Percentiles rank a stretch among this genome's conserved stretches.
These are phyloP conservation scores for Elaeagnus macrophylla DNA, from an alignment of 306 rosid species.

Conservation along the genomic window DNA sequence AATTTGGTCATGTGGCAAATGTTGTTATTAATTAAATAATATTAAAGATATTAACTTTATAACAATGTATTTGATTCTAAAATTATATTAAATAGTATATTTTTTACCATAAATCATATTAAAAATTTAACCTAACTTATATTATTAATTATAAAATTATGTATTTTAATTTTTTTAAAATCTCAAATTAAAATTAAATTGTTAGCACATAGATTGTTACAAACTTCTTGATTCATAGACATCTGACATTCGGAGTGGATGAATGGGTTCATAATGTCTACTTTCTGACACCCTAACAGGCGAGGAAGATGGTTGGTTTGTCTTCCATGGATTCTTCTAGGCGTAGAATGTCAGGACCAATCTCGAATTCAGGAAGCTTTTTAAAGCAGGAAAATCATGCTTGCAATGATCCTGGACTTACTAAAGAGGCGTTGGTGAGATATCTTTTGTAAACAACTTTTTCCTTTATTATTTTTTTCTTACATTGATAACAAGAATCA, in stretches of 20 bases:
- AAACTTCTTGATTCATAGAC: slow-evolving; percentile 8
- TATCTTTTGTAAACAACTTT: not conserved
- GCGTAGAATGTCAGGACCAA: slow-evolving; percentile 61
- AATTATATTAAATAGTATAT: too few species aligned
- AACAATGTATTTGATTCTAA: too few species aligned
- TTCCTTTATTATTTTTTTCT: too few species aligned
- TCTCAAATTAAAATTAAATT: not conserved
- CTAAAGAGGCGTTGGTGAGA: slow-evolving; percentile 37
- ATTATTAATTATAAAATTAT: too few species aligned
- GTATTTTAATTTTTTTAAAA: too few species aligned
- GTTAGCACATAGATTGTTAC: not conserved
- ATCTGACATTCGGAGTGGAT: not conserved
- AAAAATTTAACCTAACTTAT: too few species aligned
- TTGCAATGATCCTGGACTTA: slow-evolving; percentile 25
- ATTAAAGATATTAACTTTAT: too few species aligned
- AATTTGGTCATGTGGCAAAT: too few species aligned
- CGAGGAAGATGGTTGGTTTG: slow-evolving; percentile 68
- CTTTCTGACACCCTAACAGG: slow-evolving; percentile 29
- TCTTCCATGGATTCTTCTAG: slow-evolving; percentile 63
- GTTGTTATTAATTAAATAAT: too few species aligned
- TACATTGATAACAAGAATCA: too few species aligned
- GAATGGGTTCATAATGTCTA: not conserved
- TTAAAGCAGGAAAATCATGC: slow-evolving; percentile 35
- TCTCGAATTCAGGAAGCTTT: slow-evolving; percentile 46
- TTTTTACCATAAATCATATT: too few species aligned